Conservation (phyloP, 192 early-diverging fungal species). For the Entophlyctis helioformis region DNA sequence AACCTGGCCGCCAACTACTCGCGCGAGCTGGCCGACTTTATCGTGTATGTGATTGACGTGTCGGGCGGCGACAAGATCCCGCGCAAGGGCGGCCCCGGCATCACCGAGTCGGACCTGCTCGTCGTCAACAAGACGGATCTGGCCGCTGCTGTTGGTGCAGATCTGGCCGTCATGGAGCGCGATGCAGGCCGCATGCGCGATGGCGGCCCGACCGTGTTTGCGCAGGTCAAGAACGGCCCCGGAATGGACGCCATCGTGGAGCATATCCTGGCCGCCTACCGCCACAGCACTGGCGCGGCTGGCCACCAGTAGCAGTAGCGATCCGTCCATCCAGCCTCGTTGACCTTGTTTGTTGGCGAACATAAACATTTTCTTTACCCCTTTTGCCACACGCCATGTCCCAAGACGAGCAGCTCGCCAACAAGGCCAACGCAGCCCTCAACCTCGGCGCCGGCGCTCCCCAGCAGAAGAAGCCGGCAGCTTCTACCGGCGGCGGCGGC, state of each 20-base stretch:
- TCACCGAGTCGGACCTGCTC: constrained; percentile 88
- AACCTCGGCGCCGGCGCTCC: too few relatives aligned
- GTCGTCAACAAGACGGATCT: constrained; percentile 97
- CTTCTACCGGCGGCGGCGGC: too few relatives aligned
- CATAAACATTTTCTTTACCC: too few relatives aligned
- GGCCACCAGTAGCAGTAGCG: too few relatives aligned
- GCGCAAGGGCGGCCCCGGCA: constrained; percentile 96
- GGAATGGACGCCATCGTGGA: constrained; percentile 71
- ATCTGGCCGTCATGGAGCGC: constrained; percentile 81
- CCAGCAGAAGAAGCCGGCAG: too few relatives aligned
- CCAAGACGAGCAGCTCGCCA: too few relatives aligned
- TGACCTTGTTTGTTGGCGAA: too few relatives aligned
- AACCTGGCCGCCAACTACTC: constrained; percentile 68
- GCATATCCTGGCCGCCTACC: constrained; percentile 55
- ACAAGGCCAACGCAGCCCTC: too few relatives aligned
- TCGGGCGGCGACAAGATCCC: constrained; percentile 96
- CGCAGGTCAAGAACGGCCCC: constrained; percentile 83
- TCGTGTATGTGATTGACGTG: constrained; percentile 94
- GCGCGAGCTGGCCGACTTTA: constrained; percentile 69
- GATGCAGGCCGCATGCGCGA: constrained; percentile 80
- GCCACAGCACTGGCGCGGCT: constrained; percentile 16
- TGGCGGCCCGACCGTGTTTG: constrained; percentile 80
- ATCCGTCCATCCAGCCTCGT: too few relatives aligned
- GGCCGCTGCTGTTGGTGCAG: constrained; percentile 79
- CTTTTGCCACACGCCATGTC: too few relatives aligned